These are phyloP conservation scores for Fusarium odoratissimum DNA, from an alignment of 2,329 filamentous ascomycete species.

Conservation along the genomic window DNA sequence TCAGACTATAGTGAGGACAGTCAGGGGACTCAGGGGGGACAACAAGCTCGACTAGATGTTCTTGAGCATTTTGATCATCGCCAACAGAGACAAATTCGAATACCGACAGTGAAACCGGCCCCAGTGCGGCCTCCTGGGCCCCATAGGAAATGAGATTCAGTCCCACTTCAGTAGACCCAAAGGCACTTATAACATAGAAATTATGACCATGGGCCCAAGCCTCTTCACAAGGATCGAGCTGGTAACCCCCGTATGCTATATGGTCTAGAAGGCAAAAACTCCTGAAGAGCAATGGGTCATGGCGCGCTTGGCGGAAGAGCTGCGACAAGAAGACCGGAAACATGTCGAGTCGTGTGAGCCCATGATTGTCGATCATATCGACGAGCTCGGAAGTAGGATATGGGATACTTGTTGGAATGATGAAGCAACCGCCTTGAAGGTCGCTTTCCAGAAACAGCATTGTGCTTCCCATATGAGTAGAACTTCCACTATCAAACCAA, in stretches of 20 bases:
- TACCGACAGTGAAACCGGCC: neutral
- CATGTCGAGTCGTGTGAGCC: too few species aligned
- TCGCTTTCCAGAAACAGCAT: neutral
- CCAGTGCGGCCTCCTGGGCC: neutral
- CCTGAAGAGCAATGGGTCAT: too few species aligned
- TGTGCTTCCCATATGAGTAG: neutral
- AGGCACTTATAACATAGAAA: too few species aligned
- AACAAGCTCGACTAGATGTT: conserved; percentile 18
- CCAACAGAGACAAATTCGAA: neutral
- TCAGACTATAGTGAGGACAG: conserved; percentile 14
- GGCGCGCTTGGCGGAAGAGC: too few species aligned
- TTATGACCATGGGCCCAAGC: too few species aligned
- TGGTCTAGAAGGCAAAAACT: too few species aligned
- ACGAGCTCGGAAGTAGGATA: neutral
- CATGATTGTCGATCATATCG: too few species aligned
- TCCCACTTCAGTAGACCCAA: too few species aligned
- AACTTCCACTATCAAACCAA: neutral
- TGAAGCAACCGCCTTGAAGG: neutral
- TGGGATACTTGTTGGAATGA: neutral
- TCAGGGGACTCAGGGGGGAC: conserved; percentile 17
- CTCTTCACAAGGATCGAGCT: too few species aligned
- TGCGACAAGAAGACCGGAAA: too few species aligned
- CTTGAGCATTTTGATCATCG: neutral
- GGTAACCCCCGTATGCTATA: too few species aligned
- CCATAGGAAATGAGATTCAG: neutral